phyloP scores from a whole-genome alignment of 1,139 yeast genomes.

The Saccharomycopsis hybrid region DNA sequence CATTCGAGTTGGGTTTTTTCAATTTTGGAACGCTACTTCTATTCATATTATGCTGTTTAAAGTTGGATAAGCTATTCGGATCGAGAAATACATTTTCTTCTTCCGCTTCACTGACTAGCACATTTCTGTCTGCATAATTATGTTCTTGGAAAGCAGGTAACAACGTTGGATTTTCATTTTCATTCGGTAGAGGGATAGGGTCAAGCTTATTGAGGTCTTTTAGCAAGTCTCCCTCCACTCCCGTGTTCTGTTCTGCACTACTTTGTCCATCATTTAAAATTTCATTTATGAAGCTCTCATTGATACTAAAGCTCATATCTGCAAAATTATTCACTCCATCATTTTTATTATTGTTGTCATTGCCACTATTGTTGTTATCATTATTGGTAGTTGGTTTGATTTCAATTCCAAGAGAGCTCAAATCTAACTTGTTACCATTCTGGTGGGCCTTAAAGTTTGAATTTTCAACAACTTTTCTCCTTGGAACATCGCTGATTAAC shows the following conservation, averaged over 20 bases:
- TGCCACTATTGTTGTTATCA: neutral
- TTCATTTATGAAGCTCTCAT: slow-evolving; percentile 19
- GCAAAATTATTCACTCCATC: neutral
- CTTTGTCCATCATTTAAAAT: neutral
- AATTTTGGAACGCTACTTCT: neutral
- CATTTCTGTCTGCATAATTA: neutral
- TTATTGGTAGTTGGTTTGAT: slow-evolving; percentile 4
- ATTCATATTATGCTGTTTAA: neutral
- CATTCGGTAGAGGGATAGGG: neutral
- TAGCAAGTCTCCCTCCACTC: neutral
- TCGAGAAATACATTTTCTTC: neutral
- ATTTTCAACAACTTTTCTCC: neutral
- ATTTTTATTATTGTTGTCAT: neutral
- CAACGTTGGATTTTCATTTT: neutral
- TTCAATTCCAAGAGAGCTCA: slow-evolving; percentile 18
- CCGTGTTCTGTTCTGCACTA: neutral
- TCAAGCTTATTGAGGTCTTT: neutral
- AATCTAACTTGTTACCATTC: slow-evolving; percentile 5
- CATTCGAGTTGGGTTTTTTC: neutral
- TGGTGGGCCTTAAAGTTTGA: neutral
- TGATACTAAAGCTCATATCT: slow-evolving; percentile 19
- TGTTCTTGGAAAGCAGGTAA: slow-evolving; percentile 12
- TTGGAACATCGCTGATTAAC: neutral
- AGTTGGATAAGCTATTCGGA: slow-evolving; percentile 1
- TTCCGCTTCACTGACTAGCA: neutral